Evolutionary conservation across 1,139 yeast species (phyloP).

Genomic region (Blastobotrys illinoisensis): DNA sequence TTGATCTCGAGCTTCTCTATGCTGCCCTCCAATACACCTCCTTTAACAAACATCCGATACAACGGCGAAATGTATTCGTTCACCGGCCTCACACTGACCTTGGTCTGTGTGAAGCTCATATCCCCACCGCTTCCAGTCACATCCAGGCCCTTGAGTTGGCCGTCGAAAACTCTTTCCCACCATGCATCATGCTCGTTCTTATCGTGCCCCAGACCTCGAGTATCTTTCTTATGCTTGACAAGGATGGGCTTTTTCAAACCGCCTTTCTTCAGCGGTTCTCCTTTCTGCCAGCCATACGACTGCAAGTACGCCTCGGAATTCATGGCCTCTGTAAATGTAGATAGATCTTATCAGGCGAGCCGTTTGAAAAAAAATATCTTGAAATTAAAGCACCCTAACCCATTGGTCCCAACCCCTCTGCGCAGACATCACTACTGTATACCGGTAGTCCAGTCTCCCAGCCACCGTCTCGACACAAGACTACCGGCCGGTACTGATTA

Average conservation of each 20-base stretch:
- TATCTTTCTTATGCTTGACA: constrained; percentile 85
- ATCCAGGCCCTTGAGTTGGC: constrained; percentile 75
- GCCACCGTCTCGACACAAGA: too few species aligned
- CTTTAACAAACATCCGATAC: constrained; percentile 69
- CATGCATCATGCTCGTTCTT: constrained; percentile 73
- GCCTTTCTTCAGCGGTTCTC: constrained; percentile 74
- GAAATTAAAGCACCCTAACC: neutral
- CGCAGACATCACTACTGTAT: neutral
- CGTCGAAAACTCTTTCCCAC: constrained; percentile 97
- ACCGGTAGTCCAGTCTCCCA: too few species aligned
- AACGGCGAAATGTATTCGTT: constrained; percentile 40
- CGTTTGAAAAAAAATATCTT: neutral
- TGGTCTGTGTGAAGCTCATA: constrained; percentile 35
- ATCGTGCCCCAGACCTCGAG: constrained; percentile 80
- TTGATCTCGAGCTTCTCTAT: constrained; percentile 29
- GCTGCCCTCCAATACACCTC: constrained; percentile 80
- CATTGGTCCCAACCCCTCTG: constrained; percentile 3
- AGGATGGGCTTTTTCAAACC: constrained; percentile 81
- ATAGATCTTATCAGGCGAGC: neutral
- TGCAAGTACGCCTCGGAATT: constrained; percentile 66
- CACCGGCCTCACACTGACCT: constrained; percentile 29
- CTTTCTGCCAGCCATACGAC: constrained; percentile 88
- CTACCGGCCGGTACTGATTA: neutral
- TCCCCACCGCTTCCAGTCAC: constrained; percentile 41
- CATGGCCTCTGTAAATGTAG: constrained; percentile 40